These are phyloP conservation scores for Argentina anserina DNA, from an alignment of 306 rosid genomes.

Conservation along the genomic window DNA sequence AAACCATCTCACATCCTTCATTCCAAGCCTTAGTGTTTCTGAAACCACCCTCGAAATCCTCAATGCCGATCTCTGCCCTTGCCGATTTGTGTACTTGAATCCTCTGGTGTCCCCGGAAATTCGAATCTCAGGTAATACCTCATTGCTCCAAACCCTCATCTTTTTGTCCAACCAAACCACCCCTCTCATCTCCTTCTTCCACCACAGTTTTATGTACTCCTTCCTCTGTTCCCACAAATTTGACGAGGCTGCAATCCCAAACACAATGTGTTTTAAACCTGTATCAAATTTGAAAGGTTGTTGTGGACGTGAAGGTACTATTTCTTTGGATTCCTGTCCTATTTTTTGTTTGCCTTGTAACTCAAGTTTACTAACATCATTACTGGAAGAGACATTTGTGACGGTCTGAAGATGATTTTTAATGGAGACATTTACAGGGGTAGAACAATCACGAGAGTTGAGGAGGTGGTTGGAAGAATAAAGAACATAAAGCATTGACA, in stretches of 20 bases:
- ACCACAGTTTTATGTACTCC: conserved; percentile 81
- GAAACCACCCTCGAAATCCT: conserved; percentile 81
- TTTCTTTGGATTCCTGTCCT: neutral
- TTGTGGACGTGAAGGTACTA: conserved; percentile 14
- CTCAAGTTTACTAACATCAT: neutral
- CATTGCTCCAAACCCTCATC: conserved; percentile 30
- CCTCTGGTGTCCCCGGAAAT: conserved; percentile 53
- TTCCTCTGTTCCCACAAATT: conserved; percentile 61
- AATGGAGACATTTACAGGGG: conserved; percentile 23
- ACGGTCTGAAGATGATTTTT: conserved; percentile 29
- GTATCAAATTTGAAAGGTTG: conserved; percentile 37
- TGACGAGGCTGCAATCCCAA: conserved; percentile 85
- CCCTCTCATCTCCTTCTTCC: conserved; percentile 76
- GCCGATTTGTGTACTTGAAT: conserved; percentile 59
- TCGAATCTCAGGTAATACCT: conserved; percentile 65
- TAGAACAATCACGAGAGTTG: conserved; percentile 38
- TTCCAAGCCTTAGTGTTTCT: conserved; percentile 75
- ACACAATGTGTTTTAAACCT: conserved; percentile 60
- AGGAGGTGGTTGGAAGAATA: conserved; percentile 56
- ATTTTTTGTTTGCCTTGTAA: neutral
- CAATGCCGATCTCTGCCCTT: conserved; percentile 76
- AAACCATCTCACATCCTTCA: conserved; percentile 88
- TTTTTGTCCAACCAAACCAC: conserved; percentile 73
- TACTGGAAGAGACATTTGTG: conserved; percentile 27
- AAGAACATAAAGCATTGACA: conserved; percentile 46